phyloP scores from a whole-genome alignment of 2,329 filamentous ascomycete genomes.

The Trichothecium roseum region DNA sequence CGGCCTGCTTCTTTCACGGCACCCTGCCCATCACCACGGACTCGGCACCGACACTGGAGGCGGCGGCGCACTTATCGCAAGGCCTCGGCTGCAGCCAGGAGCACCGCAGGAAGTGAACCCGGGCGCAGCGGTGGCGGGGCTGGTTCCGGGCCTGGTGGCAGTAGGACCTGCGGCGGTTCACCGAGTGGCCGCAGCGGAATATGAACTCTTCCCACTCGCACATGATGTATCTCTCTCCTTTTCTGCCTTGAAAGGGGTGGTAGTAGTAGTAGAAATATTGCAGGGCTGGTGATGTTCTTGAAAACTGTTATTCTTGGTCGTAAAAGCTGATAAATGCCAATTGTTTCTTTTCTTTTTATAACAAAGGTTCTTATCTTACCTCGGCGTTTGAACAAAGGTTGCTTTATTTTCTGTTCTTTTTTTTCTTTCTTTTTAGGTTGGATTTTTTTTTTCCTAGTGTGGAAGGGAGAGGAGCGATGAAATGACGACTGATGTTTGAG shows the following conservation, averaged over 20 bases:
- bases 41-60: too few species aligned
- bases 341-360: neutral
- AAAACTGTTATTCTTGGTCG: neutral
- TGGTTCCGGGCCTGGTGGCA: constrained; percentile 71
- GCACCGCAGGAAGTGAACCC: constrained; percentile 54
- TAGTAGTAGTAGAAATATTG: too few species aligned
- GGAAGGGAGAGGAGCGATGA: too few species aligned
- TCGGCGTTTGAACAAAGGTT: too few species aligned
- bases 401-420: too few species aligned
- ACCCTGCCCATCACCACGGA: too few species aligned
- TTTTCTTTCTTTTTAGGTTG: too few species aligned
- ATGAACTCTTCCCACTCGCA: constrained; percentile 62
- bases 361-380: neutral
- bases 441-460: too few species aligned
- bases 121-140: constrained; percentile 56
- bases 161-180: constrained; percentile 51
- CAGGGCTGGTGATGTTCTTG: too few species aligned
- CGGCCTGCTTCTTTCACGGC: too few species aligned
- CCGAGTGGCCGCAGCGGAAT: constrained; percentile 54
- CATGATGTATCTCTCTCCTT: constrained; percentile 37
- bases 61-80: constrained; percentile 44
- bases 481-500: too few species aligned
- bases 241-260: constrained; percentile 7
- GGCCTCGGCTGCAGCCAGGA: constrained; percentile 45
- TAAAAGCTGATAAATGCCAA: constrained; percentile 8